Conservation (phyloP, 306 rosid genomes). For the Luffa acutangula region DNA sequence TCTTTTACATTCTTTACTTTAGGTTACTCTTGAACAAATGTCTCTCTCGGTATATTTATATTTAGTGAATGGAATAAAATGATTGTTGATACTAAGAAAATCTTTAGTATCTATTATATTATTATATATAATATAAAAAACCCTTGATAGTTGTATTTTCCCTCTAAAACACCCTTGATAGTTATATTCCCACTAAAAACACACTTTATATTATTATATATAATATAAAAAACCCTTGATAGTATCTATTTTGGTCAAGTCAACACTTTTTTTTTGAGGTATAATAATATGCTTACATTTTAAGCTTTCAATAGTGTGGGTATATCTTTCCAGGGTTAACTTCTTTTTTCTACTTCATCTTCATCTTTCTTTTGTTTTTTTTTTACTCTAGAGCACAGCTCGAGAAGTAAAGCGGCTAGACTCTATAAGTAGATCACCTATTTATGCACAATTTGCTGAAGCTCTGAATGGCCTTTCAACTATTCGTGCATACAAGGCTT, state of each 20-base stretch:
- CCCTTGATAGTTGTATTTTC: too few relatives aligned
- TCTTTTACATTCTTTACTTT: not conserved
- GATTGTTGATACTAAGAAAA: too few relatives aligned
- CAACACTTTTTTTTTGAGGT: not conserved
- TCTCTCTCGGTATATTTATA: too few relatives aligned
- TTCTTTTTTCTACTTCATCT: not conserved
- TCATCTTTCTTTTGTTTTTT: not conserved
- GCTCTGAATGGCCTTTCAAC: conserved; percentile 81
- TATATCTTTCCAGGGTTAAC: not conserved
- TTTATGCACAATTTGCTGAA: conserved; percentile 94
- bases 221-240: too few relatives aligned
- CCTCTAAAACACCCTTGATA: too few relatives aligned
- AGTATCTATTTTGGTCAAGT: not conserved
- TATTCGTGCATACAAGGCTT: conserved; percentile 86
- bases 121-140: too few relatives aligned
- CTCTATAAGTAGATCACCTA: conserved; percentile 87
- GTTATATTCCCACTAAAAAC: not conserved
- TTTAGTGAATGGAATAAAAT: too few relatives aligned
- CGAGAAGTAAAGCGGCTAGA: conserved; percentile 92
- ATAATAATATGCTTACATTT: not conserved
- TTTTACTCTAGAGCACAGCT: conserved; percentile 60
- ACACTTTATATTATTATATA: not conserved
- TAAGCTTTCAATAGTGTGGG: not conserved
- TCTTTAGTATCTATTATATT: too few relatives aligned
- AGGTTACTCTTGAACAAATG: not conserved